phyloP scores from a whole-genome alignment of 768 basidiomycete genomes.

The Leucocoprinus leucothites region DNA sequence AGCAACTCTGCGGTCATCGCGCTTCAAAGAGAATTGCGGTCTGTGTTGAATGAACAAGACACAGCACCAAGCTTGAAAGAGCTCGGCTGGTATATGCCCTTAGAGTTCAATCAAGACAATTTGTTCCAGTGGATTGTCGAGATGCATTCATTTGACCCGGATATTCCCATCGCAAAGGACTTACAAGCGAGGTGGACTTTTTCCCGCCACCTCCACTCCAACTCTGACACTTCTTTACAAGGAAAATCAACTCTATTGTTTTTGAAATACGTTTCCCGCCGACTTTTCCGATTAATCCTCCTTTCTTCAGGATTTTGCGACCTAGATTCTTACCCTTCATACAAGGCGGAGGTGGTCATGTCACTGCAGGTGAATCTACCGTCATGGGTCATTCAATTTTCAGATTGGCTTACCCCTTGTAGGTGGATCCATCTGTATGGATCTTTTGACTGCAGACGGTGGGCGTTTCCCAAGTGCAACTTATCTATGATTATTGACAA shows the following conservation, averaged over 20 bases:
- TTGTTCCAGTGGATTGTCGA: conserved; percentile 75
- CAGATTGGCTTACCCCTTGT: neutral
- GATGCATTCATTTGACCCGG: conserved; percentile 64
- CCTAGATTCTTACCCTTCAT: conserved; percentile 72
- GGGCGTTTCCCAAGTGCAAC: conserved; percentile 13
- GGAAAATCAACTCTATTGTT: conserved; percentile 60
- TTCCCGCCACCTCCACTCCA: too few species aligned
- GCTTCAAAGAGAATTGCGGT: conserved; percentile 57
- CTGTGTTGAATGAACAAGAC: conserved; percentile 61
- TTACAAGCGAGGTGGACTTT: conserved; percentile 42
- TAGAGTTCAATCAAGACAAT: conserved; percentile 63
- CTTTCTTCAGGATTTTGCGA: conserved; percentile 73
- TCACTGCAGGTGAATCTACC: conserved; percentile 47
- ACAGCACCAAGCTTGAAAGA: conserved; percentile 40
- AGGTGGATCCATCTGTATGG: conserved; percentile 78
- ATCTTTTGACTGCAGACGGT: conserved; percentile 64
- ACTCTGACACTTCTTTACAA: too few species aligned
- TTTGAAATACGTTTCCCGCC: conserved; percentile 73
- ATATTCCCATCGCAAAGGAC: conserved; percentile 60
- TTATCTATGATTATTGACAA: neutral
- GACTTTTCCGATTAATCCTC: conserved; percentile 64
- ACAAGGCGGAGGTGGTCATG: conserved; percentile 67
- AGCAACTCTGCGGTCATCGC: conserved; percentile 51
- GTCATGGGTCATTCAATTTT: neutral
- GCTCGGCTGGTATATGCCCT: conserved; percentile 72